A percentile compares a stretch with the other conserved stretches of the same genome.
Evolutionary conservation across 139 green algal species (phyloP).

Genomic region (Coelastrella sp.): DNA sequence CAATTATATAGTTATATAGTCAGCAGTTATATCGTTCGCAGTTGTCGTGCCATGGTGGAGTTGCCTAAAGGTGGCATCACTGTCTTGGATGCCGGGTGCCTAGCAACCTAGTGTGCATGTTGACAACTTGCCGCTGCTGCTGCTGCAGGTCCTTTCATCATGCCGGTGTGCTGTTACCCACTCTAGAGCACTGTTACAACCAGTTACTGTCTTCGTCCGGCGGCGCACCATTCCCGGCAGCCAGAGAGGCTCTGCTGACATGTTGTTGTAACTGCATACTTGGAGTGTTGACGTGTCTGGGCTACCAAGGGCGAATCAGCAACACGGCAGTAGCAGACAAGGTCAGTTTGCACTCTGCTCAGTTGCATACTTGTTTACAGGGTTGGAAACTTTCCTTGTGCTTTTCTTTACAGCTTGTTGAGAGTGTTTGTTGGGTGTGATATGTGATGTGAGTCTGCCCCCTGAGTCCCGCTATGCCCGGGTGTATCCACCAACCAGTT

Average conservation of each 20-base stretch:
- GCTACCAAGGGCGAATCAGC: conserved; percentile 41
- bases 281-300: conserved; percentile 44
- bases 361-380: too few relatives aligned
- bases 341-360: too few relatives aligned
- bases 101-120: neutral
- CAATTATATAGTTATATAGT: too few relatives aligned
- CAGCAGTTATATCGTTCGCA: too few relatives aligned
- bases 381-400: too few relatives aligned
- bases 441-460: too few relatives aligned
- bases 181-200: conserved; percentile 71
- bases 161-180: conserved; percentile 69
- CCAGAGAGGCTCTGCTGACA: conserved; percentile 43
- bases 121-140: neutral
- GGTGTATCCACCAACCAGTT: too few relatives aligned
- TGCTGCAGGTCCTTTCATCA: conserved; percentile 77
- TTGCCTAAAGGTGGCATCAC: neutral
- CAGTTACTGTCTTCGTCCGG: conserved; percentile 60
- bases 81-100: neutral
- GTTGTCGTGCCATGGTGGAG: too few relatives aligned
- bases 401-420: too few relatives aligned
- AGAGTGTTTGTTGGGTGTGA: too few relatives aligned
- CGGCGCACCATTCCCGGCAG: neutral
- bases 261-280: conserved; percentile 34
- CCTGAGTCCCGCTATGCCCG: too few relatives aligned
- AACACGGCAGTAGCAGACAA: neutral